Evolutionary conservation across 2,329 filamentous ascomycete genomes (phyloP).

Genomic region (Cercospora brassicicola): DNA sequence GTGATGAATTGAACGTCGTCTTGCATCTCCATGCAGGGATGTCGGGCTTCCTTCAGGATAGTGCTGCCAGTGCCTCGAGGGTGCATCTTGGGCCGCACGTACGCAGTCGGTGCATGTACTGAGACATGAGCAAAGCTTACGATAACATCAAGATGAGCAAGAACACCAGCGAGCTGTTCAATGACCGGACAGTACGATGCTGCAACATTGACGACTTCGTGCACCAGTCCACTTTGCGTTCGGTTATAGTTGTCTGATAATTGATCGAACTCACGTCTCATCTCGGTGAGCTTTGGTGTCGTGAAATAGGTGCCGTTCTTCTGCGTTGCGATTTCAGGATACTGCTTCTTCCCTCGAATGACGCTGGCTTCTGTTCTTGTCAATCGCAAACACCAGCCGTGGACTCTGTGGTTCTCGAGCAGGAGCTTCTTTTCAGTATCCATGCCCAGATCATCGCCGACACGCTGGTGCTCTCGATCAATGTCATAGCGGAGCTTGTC

Average conservation of each 20-base stretch:
- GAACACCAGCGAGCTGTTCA: slow-evolving; percentile 80
- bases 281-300: slow-evolving; percentile 73
- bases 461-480: slow-evolving; percentile 73
- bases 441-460: slow-evolving; percentile 78
- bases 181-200: slow-evolving; percentile 92
- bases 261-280: slow-evolving; percentile 90
- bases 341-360: slow-evolving; percentile 86
- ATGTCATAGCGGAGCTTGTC: slow-evolving; percentile 82
- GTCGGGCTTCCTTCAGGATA: slow-evolving; percentile 84
- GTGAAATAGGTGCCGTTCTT: slow-evolving; percentile 99
- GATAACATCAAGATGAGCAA: slow-evolving; percentile 93
- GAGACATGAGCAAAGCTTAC: slow-evolving; percentile 91
- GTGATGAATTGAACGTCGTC: slow-evolving; percentile 98
- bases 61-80: slow-evolving; percentile 84
- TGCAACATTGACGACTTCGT: slow-evolving; percentile 88
- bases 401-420: slow-evolving; percentile 90
- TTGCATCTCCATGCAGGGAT: slow-evolving; percentile 98
- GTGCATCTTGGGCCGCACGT: slow-evolving; percentile 88
- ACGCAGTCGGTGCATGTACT: slow-evolving; percentile 86
- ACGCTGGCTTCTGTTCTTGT: slow-evolving; percentile 87
- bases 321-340: slow-evolving; percentile 94
- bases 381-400: slow-evolving; percentile 94
- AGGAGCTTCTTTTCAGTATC: slow-evolving; percentile 99
- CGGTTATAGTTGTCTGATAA: slow-evolving; percentile 92
- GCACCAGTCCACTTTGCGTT: slow-evolving; percentile 86